Evolutionary conservation across 768 basidiomycete species (phyloP).

Genomic region (Mycena polygramma): DNA sequence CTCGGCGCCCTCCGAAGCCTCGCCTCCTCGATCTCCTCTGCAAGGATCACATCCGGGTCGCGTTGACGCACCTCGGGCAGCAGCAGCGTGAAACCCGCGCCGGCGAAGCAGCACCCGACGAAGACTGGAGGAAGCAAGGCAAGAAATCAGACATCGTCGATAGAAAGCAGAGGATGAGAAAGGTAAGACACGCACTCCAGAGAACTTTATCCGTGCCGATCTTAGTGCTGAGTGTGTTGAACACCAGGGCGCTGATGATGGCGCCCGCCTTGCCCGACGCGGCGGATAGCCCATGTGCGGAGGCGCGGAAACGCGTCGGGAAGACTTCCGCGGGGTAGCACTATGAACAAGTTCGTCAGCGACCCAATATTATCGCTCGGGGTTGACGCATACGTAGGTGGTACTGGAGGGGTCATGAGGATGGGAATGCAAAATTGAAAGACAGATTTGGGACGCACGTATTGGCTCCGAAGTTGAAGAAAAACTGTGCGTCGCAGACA

Average conservation of each 20-base stretch:
- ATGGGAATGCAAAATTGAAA: neutral
- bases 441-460: slow-evolving; percentile 53
- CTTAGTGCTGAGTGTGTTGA: slow-evolving; percentile 61
- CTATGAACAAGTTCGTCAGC: slow-evolving; percentile 42
- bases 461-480: slow-evolving; percentile 88
- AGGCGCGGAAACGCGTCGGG: slow-evolving; percentile 80
- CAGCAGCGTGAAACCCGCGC: slow-evolving; percentile 59
- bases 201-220: slow-evolving; percentile 68
- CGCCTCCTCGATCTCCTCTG: slow-evolving; percentile 32
- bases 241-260: slow-evolving; percentile 71
- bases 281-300: slow-evolving; percentile 82
- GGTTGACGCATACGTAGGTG: slow-evolving; percentile 57
- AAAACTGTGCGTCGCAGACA: slow-evolving; percentile 58
- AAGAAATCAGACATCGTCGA: neutral
- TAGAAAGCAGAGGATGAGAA: neutral
- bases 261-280: slow-evolving; percentile 75
- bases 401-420: slow-evolving; percentile 50
- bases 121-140: slow-evolving; percentile 56
- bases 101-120: slow-evolving; percentile 62
- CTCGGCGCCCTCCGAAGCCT: neutral
- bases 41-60: slow-evolving; percentile 62
- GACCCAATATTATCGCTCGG: neutral
- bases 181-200: slow-evolving; percentile 63
- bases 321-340: slow-evolving; percentile 86
- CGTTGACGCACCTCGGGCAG: slow-evolving; percentile 66